phyloP scores from a whole-genome alignment of 2,329 filamentous ascomycete genomes.

The Cladosporium colombiae region DNA sequence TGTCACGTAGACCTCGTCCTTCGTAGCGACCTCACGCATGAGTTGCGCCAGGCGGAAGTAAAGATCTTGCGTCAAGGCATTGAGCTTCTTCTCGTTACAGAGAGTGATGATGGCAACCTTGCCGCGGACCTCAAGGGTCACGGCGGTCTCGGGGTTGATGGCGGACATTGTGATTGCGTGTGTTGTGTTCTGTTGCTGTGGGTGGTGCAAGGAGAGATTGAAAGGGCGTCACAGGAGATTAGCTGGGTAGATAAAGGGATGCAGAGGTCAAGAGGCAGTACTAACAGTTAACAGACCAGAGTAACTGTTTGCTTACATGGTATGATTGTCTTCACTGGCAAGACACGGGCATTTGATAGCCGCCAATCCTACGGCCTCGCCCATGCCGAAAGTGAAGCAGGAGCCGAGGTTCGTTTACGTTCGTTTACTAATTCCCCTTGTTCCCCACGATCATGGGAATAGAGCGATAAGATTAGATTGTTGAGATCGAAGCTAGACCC shows the following conservation, averaged over 20 bases:
- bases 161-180: constrained; percentile 21
- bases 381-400: constrained; percentile 7
- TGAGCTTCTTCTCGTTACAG: constrained; percentile 82
- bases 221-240: not conserved
- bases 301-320: constrained; percentile 8
- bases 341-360: constrained; percentile 2
- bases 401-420: not conserved
- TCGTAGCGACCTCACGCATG: constrained; percentile 74
- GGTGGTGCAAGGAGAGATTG: not conserved
- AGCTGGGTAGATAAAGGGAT: not conserved
- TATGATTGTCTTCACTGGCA: constrained; percentile 6
- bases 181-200: not conserved
- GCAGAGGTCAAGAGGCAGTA: not conserved
- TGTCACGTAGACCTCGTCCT: constrained; percentile 81
- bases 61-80: constrained; percentile 69
- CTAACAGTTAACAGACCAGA: not conserved
- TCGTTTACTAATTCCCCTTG: not conserved
- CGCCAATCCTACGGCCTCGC: constrained; percentile 5
- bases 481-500: not conserved
- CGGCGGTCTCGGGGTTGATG: constrained; percentile 42
- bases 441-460: no score
- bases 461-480: not conserved
- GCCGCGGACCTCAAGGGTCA: constrained; percentile 64
- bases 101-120: constrained; percentile 83
- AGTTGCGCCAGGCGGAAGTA: constrained; percentile 77